Evolutionary conservation across 139 green algal genomes (phyloP).

Genomic region (Spirogloea muscicola): DNA sequence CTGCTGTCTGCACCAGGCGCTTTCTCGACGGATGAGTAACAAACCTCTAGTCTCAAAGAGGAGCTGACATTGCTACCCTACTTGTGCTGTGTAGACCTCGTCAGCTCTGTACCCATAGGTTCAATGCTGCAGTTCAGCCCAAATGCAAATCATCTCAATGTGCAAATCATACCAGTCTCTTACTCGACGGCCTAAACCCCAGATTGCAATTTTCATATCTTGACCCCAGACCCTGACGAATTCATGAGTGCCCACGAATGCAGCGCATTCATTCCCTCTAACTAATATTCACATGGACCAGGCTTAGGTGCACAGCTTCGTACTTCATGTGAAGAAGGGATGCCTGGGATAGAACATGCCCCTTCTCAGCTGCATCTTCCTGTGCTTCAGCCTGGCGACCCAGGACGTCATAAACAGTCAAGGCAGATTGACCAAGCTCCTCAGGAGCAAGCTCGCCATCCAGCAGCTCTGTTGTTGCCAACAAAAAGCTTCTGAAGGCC

Average conservation of each 20-base stretch:
- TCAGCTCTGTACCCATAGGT: slow-evolving; percentile 11
- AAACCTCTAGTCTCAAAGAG: no score
- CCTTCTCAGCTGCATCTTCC: background rate
- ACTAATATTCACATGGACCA: slow-evolving; percentile 5
- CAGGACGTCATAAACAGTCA: slow-evolving; percentile 13
- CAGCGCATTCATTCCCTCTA: background rate
- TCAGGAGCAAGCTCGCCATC: slow-evolving; percentile 21
- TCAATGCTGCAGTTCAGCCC: background rate
- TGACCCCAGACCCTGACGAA: background rate
- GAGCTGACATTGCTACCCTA: slow-evolving; percentile 13
- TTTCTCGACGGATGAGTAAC: no score
- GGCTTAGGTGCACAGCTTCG: slow-evolving; percentile 20
- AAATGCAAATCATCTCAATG: no score
- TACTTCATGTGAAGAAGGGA: slow-evolving; percentile 5
- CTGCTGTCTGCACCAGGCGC: slow-evolving; percentile 29
- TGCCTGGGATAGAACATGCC: background rate
- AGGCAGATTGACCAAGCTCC: slow-evolving; percentile 25
- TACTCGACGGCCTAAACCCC: no score
- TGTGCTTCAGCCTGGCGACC: background rate
- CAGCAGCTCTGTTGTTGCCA: slow-evolving; percentile 6
- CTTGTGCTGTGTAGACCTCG: background rate
- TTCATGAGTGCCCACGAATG: background rate
- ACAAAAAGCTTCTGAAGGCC: slow-evolving; percentile 21
- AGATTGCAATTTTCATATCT: no score
- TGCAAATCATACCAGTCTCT: no score